Conservation (phyloP, 805 yeast genomes). For the Candida ficus region DNA sequence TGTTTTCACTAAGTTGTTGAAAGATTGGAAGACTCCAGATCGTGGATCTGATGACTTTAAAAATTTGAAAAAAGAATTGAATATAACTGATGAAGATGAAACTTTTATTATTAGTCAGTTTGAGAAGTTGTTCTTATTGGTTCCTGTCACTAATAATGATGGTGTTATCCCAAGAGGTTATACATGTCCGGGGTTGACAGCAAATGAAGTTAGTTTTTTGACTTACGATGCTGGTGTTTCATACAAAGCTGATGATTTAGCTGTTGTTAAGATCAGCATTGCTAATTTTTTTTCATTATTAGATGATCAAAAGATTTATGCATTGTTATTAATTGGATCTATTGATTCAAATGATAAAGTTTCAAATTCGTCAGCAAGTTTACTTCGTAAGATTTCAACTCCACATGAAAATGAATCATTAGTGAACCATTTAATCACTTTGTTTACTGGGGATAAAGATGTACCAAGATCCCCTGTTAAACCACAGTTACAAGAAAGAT, state of each 20-base stretch:
- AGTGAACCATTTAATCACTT: conserved; percentile 37
- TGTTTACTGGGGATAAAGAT: conserved; percentile 47
- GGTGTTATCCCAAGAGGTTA: conserved; percentile 38
- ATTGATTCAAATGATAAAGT: conserved; percentile 53
- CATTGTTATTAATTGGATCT: conserved; percentile 59
- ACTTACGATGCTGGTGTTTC: conserved; percentile 65
- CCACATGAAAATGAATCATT: conserved; percentile 47
- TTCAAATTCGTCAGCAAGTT: conserved; percentile 47
- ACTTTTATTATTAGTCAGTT: conserved; percentile 45
- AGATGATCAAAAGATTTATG: conserved; percentile 30
- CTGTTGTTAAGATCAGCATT: conserved; percentile 35
- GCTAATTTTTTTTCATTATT: conserved; percentile 34
- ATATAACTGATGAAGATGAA: conserved; percentile 35
- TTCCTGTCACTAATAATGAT: conserved; percentile 38
- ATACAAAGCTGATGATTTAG: conserved; percentile 45
- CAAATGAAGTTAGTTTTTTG: conserved; percentile 53
- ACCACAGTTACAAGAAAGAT: conserved; percentile 48
- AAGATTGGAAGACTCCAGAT: conserved; percentile 44
- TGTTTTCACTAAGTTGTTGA: conserved; percentile 50
- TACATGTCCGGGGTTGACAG: conserved; percentile 60
- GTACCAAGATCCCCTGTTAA: conserved; percentile 47
- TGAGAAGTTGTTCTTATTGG: conserved; percentile 52
- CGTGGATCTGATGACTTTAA: conserved; percentile 40
- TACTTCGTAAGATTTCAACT: conserved; percentile 42
- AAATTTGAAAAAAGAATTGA: conserved; percentile 28